Evolutionary conservation across 1,139 yeast genomes (phyloP).

Genomic region (Cylindricascospora bacillispora): DNA sequence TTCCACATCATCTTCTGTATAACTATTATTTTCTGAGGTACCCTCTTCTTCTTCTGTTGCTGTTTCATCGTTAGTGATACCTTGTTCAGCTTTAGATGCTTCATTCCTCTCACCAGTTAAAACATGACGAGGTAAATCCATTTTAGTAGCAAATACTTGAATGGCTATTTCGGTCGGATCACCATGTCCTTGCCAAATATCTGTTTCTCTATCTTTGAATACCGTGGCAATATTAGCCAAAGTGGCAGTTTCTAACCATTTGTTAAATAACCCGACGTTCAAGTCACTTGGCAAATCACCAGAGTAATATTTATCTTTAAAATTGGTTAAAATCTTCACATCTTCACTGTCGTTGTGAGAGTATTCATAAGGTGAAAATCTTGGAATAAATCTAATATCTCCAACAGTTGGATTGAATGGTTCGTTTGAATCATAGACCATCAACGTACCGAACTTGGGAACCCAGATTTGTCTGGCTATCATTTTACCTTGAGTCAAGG

Average conservation of each 20-base stretch:
- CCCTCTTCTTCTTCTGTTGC: constrained; percentile 2
- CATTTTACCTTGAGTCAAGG: constrained; percentile 91
- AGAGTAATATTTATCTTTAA: constrained; percentile 31
- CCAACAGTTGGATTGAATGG: constrained; percentile 70
- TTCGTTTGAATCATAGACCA: constrained; percentile 47
- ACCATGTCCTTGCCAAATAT: constrained; percentile 51
- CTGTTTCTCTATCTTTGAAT: constrained; percentile 47
- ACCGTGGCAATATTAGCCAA: constrained; percentile 73
- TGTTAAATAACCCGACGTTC: constrained; percentile 33
- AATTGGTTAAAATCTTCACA: constrained; percentile 32
- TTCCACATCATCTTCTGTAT: constrained; percentile 1
- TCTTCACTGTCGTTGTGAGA: constrained; percentile 40
- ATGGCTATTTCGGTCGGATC: constrained; percentile 94
- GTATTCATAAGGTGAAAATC: constrained; percentile 35
- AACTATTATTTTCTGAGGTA: constrained; percentile 1
- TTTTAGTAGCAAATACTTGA: constrained; percentile 36
- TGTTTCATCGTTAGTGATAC: constrained; percentile 33
- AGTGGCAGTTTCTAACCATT: constrained; percentile 58
- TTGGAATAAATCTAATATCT: constrained; percentile 31
- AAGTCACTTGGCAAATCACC: constrained; percentile 29
- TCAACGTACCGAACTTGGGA: constrained; percentile 60
- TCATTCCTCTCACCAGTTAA: constrained; percentile 48
- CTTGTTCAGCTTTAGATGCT: too few relatives aligned
- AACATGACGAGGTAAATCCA: constrained; percentile 53
- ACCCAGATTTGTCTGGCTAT: constrained; percentile 81